Base-by-base conservation (phyloP, 2,329 filamentous ascomycete genomes). In the Harringtonia lauricola region DNA sequence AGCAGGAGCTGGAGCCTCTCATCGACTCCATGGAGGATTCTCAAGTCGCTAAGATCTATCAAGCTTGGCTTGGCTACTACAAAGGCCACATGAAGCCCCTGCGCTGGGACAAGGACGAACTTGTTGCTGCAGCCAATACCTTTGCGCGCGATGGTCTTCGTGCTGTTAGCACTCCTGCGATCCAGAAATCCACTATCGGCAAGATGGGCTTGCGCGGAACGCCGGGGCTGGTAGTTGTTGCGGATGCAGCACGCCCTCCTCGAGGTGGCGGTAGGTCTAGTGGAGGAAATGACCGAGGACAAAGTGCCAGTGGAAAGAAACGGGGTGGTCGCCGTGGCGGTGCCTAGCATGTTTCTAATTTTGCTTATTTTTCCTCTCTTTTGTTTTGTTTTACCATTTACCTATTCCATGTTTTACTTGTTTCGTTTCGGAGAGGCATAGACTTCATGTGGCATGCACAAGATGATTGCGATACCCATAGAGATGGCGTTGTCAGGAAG, bases 201-300 rank as follows among this genome's bases (percentile, higher is more conserved):
- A 79, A 78, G 64, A 79, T 79, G 74, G 74, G 74, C 0, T 54
- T 79, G 39, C 67, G 67, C 47, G 72, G 72, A 9, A 64, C 67
- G 2, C 62, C 55, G 30, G 75, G 75, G 0, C 54, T 79, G 13
- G 62, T 61, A 5, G 55, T 70, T 15, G 61, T 69, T 12, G 63
- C 70, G 1, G 65, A 70, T 43, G 58, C 60, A 19, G 66, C 67
- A 4, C 46, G 45, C 18, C 13, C 9, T n/a, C 36, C 22, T n/a
- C 44, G 41, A 17, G 37, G 47, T 3, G 43, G 48, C 3, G 33
- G 44, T 10, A 45, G 45, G n/a, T n/a, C n/a, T 3, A 39, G 47
- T 10, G 26, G 47, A 3, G 36, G 41, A 9, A 40, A 40, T 3
- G 29, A 35, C 2, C 33, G 39, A 5, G 41, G 44, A n/a, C n/a